Evolutionary conservation across 2,329 filamentous ascomycete species (phyloP).

Genomic region (Monilinia fructicola): DNA sequence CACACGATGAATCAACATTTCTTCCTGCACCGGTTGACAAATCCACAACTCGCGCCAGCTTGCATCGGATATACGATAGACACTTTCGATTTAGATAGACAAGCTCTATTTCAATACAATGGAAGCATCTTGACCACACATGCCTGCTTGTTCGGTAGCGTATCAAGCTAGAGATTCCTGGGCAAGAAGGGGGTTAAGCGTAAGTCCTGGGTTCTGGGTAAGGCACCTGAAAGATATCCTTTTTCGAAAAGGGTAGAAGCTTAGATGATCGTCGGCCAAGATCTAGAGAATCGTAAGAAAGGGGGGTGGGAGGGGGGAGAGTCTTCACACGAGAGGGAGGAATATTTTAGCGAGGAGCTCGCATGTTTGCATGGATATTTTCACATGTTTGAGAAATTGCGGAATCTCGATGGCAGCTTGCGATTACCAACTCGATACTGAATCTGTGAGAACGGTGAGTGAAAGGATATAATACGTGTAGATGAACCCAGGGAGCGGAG

Average conservation of each 20-base stretch:
- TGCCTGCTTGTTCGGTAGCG: neutral
- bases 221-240: neutral
- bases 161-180: neutral
- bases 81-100: neutral
- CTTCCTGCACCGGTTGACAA: neutral
- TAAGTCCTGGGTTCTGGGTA: neutral
- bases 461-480: too few species aligned
- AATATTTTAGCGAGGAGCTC: neutral
- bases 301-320: neutral
- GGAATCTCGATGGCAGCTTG: too few species aligned
- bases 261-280: neutral
- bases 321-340: neutral
- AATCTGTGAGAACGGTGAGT: neutral
- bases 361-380: accelerated
- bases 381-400: too few species aligned
- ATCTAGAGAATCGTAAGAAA: neutral
- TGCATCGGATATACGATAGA: neutral
- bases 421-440: too few species aligned
- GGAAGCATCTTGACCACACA: neutral
- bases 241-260: neutral
- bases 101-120: neutral
- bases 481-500: too few species aligned
- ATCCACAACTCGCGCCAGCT: neutral
- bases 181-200: neutral
- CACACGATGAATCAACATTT: neutral